Evolutionary conservation across 352 stramenopile species (phyloP), one percentile per base, ranked within the genome.

Genomic region (Peronospora destructor): DNA sequence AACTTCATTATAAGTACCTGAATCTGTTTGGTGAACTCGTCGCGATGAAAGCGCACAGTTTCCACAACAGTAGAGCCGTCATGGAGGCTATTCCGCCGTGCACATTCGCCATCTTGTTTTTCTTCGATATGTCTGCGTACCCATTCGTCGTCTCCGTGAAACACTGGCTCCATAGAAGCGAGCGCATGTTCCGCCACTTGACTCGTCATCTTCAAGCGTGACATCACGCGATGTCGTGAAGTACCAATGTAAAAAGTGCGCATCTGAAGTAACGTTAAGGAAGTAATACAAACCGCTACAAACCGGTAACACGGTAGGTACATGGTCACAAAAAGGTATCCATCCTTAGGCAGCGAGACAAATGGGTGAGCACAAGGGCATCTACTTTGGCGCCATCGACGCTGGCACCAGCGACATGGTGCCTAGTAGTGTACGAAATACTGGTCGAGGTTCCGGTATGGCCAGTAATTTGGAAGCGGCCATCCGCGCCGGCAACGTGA

Each of bases 401-500:
- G 57, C 55, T 30, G 47, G 48, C 40, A 46, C 46, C 16, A 53
- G 49, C 45, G 56, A 76, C 16, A 46, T 87, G 26, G 56, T 73
- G 23, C 73, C 76, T n/a, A 61, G 55, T 19, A 85, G 68, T 47
- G 64, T 75, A 30, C 54, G 59, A 0, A 48, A 29, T 42, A n/a
- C 8, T 6, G 36, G 19, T 26, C 29, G 43, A 19, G 9, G 4
- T 2, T 8, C 6, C 2, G 35, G 33, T 19, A 43, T 59, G 40
- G 46, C 47, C 10, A 73, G 57, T 36, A 64, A 74, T n/a, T 51
- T 91, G 46, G 78, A 89, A 25, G 71, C 68, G 6, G 80, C 79
- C 30, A 85, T 88, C 35, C 76, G 76, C 41, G 83, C 76, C 0
- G 83, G 83, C 39, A 88, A 94, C 53, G 76, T 94, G 52, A 94